Base-by-base conservation (phyloP, 805 yeast species). In the Pichia insulana region DNA sequence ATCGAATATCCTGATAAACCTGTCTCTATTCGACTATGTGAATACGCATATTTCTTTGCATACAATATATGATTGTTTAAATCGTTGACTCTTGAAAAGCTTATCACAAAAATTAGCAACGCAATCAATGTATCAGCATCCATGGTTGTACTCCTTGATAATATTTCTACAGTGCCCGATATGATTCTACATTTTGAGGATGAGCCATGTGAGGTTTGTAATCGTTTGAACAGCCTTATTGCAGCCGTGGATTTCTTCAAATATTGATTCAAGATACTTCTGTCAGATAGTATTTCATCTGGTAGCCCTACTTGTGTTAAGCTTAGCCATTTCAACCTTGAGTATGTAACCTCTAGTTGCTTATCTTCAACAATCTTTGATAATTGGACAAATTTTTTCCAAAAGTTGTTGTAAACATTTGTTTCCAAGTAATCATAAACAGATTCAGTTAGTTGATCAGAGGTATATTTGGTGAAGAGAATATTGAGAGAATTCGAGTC, bases 61-160 rank as follows among this genome's bases (percentile, higher is more conserved):
- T 85, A 87, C 36, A 64, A 69, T 10, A 89, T 55, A 49, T 83
- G 88, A 2, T 75, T 71, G 49, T 76, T 80, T 20, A 87, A 55
- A 50, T 79, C 62, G 3, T 66, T 65, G 2, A 83, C 73, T 31
- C 69, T 69, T 2, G 92, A 69, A 41, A 82, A 75, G 9, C 78
- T 69, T 1, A 88, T 70, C 3, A 86, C 87, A 58, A 87, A 65
- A 7, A 87, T 71, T 47, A 89, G 62, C 36, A 89, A 63, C 1
- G 88, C 80, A 3, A 89, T 70, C 18, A 89, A 62, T 0, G 84
- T 76, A 56, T 89, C 97, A 0, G 97, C 97, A 61, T 82, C 89
- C 7, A 85, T 67, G 0, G 69, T 53, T 3, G 68, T 16, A 33
- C 43, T 40, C 7, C 28, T 27, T 9, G 86, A 73, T 19, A 87